Evolutionary conservation across 768 basidiomycete genomes (phyloP), one percentile per base, ranked within the genome.

Genomic region (Termitomyces heimii): DNA sequence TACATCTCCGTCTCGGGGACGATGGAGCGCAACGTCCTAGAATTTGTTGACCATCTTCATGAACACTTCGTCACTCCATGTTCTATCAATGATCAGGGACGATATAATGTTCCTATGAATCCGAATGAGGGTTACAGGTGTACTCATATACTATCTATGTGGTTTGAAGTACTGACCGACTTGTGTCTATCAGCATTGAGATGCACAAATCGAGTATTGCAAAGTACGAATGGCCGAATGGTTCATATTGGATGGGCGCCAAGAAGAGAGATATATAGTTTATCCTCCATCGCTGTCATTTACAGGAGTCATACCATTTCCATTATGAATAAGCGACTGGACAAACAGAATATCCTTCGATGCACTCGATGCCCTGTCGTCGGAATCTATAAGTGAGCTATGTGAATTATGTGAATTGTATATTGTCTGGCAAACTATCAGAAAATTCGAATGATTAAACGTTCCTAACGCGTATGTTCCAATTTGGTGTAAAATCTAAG

Each of bases 1-100:
- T 98, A 95, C 67, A 90, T 98, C 63, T 84, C 82, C 59, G 77
- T 98, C 54, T 95, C 94, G 1, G 95, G 94, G 2, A 82, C 86
- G 20, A 95, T 95, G 86, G 93, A 95, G 63, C 83, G 90, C 50
- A 97, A 98, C 67, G 95, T 97, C 4, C 84, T 98, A 40, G 94
- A 93, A 71, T 92, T 83, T 61, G 89, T 86, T 32, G 88, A 93
- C 67, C 95, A 97, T 70, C 77, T 98, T 39, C 95, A 98, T 71
- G 93, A 98, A 66, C 91, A 97, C 68, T 98, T 97, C 73, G 74
- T 87, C 43, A 85, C 85, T 59, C 94, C 93, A 2, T 92, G 90
- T 65, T 88, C 91, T 18, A 92, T 98, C 75, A 97, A 95, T 72
- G 60, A 72, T 2, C 79, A 79, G 16, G 95, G 94, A 40, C 78